Base-by-base conservation (phyloP, 805 yeast genomes). In the Saccharomycopsis babjevae region DNA sequence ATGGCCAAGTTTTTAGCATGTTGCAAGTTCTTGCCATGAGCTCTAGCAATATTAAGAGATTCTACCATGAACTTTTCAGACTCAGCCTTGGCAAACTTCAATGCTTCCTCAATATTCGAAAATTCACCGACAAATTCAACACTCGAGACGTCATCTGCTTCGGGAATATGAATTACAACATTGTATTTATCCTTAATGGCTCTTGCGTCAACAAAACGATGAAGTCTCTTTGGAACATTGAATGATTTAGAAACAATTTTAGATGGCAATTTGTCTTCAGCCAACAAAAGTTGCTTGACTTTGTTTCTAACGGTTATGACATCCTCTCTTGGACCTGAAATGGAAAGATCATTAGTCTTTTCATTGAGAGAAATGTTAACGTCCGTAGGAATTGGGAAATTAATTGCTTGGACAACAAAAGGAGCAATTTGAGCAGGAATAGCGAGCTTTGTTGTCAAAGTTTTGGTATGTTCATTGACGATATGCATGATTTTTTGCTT, bases 1-100 rank as follows among this genome's bases (percentile, higher is more conserved):
- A 86, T 78, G 52, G 90, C 86, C 61, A 94, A 77, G 50, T 84
- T 80, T 64, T 83, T 82, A 10, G 96, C 97, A 68, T 94, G 98
- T 18, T 76, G 71, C 59, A 82, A 69, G 69, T 89, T 83, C 65
- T 88, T 89, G 68, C 90, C 88, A 71, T 94, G 97, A 36, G 98
- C 96, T 72, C 82, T 86, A 11, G 96, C 84, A 72, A 94, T 85
- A 68, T 91, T 96, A 69, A 94, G 78, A 40, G 83, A 74, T 65
- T 85, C 90, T 50, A 85, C 82, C 61, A 79, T 76, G 69, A 79
- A 83, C 60, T 81, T 78, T 56, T 83, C 76, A 39, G 94, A 81
- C 50, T 83, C 76, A 57, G 77, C 70, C 71, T 84, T 81, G 16
- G 93, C 89, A 62, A 73, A 75, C 34, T 76, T 77, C 64, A 86